Evolutionary conservation across 1,139 yeast genomes (phyloP), one percentile per base, ranked within the genome.

Genomic region (Magnusiomyces tetraspermus): DNA sequence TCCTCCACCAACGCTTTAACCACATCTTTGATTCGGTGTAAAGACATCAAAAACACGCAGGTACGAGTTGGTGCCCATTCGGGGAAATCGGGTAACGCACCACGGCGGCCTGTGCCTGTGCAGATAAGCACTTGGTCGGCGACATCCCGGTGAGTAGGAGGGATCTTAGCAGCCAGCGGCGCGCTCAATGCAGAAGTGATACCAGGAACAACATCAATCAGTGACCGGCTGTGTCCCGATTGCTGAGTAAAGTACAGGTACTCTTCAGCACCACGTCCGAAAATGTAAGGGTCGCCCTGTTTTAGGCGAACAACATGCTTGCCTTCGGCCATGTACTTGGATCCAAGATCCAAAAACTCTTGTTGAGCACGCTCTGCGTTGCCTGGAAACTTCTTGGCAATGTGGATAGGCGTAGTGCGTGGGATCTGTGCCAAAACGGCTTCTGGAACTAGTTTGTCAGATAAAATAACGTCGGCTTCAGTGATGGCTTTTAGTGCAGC

Each of bases 221-320:
- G 44, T 2, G 67, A 63, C 5, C 96, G 95, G 28, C 68, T 73
- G 62, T 64, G 87, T 0, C 96, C 96, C 57, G 83, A 78, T 17
- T 71, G 62, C 33, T 74, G 65, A 15, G 33, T 13, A 67, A 90
- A 92, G 66, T 74, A 89, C 19, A 78, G 64, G 63, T 68, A 87
- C 65, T 92, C 98, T 69, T 92, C 97, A 37, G 96, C 97, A 41
- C 98, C 98, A 59, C 98, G 80, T 3, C 98, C 98, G 66, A 88
- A 92, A 36, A 92, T 86, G 68, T 88, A 92, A 4, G 98, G 97
- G 66, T 92, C 98, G 44, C 98, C 98, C 70, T 92, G 98, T 66
- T 92, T 92, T 58, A 92, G 75, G 53, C 98, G 75, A 2, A 92
- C 94, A 1, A 92, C 97, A 56, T 79, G 80, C 60, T 80, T 76